Evolutionary conservation across 768 basidiomycete species (phyloP), one percentile per base, ranked within the genome.

Genomic region (Suillus clintonianus): DNA sequence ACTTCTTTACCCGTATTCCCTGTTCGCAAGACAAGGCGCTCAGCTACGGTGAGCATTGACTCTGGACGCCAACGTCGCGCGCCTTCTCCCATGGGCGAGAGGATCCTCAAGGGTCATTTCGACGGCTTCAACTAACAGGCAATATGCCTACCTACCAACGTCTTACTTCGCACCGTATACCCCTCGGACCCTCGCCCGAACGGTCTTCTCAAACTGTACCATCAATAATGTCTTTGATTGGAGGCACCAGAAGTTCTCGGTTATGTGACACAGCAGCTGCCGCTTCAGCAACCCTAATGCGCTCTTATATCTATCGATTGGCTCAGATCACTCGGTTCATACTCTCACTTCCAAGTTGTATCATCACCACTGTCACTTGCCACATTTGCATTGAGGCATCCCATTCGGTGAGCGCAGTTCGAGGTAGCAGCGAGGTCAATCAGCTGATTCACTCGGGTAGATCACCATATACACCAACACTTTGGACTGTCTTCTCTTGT

Each of bases 81-180:
- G 3, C 92, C 92, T 22, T 92, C 91, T 43, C 92, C 92, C 7
- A 94, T 94, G 93, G 94, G 92, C 66, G 93, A 95, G 77, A 83
- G 93, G 63, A 94, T 95, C 64, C 83, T 95, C 68, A 95, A 92
- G 80, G 93, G 93, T 10, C 93, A 95, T 70, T 95, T 94, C 69
- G 93, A 95, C 72, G 89, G 93, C 56, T 95, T 95, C 82, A 91
- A 92, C 72, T 93, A 77, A 83, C 43, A 41, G 37, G 37, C 55
- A 15, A 19, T 5, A 24, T 19, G 24, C 17, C 11, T 11, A 56
- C 22, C 22, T 17, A 14, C 24, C 8, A 27, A 27, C n/a, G 36
- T 9, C 37, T 39, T 6, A 27, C 43, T 45, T 45, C n/a, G 10
- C 5, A 24, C 6, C 39, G 13, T 10, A 57, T 57, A 57, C 56